Evolutionary conservation across 2,329 filamentous ascomycete genomes (phyloP).

Genomic region (Cryphonectria radicalis): DNA sequence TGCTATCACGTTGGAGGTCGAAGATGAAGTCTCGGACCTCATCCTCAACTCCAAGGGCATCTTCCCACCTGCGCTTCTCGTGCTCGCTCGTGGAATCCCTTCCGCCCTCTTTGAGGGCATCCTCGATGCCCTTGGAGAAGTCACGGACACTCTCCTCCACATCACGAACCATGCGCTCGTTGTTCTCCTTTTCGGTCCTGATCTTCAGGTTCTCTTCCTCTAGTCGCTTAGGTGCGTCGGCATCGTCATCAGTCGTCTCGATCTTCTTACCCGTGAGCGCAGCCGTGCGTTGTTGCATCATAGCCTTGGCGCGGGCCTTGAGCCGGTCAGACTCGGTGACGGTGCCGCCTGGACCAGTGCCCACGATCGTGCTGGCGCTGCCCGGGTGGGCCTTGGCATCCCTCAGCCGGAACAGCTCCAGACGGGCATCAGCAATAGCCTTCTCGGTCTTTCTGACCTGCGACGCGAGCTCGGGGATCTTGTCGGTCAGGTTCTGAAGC

Average conservation of each 20-base stretch:
- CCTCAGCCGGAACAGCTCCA: slow-evolving; percentile 91
- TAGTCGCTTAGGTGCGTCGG: slow-evolving; percentile 79
- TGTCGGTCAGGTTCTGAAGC: slow-evolving; percentile 85
- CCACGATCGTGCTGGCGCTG: slow-evolving; percentile 79
- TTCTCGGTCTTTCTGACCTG: slow-evolving; percentile 90
- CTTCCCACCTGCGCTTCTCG: slow-evolving; percentile 92
- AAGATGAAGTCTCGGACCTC: slow-evolving; percentile 98
- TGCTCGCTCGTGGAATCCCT: slow-evolving; percentile 81
- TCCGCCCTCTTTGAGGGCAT: slow-evolving; percentile 80
- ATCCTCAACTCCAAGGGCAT: slow-evolving; percentile 93
- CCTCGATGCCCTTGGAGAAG: slow-evolving; percentile 82
- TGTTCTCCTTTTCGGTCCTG: slow-evolving; percentile 85
- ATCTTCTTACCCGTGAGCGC: slow-evolving; percentile 86
- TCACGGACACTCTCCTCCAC: slow-evolving; percentile 95
- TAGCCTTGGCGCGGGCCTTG: slow-evolving; percentile 92
- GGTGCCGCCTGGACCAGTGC: slow-evolving; percentile 86
- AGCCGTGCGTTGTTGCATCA: slow-evolving; percentile 98
- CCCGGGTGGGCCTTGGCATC: slow-evolving; percentile 91
- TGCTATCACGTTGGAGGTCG: slow-evolving; percentile 86
- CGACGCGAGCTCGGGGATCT: slow-evolving; percentile 88
- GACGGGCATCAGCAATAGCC: slow-evolving; percentile 85
- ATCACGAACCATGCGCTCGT: slow-evolving; percentile 94
- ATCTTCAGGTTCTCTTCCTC: slow-evolving; percentile 86
- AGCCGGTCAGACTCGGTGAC: slow-evolving; percentile 93
- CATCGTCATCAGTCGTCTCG: slow-evolving; percentile 70